Evolutionary conservation across 176 grass and related monocot species (phyloP), one percentile per base, ranked within the genome.

Genomic region (Coix lacrymajobi): DNA sequence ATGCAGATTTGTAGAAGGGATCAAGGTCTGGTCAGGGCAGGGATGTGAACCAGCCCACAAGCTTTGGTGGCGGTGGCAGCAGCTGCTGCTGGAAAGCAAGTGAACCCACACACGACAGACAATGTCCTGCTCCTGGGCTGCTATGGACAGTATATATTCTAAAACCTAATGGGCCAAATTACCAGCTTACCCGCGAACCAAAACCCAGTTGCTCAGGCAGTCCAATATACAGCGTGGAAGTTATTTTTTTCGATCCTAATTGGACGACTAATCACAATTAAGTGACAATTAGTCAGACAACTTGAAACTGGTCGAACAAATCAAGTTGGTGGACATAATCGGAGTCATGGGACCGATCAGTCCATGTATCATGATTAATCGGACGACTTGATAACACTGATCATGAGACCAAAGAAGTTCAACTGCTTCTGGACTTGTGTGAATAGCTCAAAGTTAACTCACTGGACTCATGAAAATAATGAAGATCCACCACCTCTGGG

Each of bases 401-500:
- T 24, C 22, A 58, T 24, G 20, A 11, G 52, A 57, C 0, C 20
- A 63, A 87, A 40, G 7, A 75, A 92, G 30, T 89, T 97, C 34
- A 97, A 92, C 22, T 93, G 91, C 71, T 84, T 97, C 61, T 89
- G 91, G 15, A 94, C 89, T 88, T 81, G 81, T 46, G 44, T 87
- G 30, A 83, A 85, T 22, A 92, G 85, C 60, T 80, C 92, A 68
- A 84, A 90, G 43, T 30, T 89, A 10, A 90, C 87, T 29, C 80
- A 88, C 14, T 19, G 24, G 43, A 58, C 33, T 60, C 69, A 92
- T 67, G 39, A 61, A 11, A 66, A 17, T 15, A 72, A 56, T 48
- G 51, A 78, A 68, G 84, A 90, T 73, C 48, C 76, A 43, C 85
- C 94, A 66, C 26, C 89, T 71, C n/a, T 4, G 3, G 69, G 60